Evolutionary conservation across 352 stramenopile genomes (phyloP).

Genomic region (Phytophthora sp.): DNA sequence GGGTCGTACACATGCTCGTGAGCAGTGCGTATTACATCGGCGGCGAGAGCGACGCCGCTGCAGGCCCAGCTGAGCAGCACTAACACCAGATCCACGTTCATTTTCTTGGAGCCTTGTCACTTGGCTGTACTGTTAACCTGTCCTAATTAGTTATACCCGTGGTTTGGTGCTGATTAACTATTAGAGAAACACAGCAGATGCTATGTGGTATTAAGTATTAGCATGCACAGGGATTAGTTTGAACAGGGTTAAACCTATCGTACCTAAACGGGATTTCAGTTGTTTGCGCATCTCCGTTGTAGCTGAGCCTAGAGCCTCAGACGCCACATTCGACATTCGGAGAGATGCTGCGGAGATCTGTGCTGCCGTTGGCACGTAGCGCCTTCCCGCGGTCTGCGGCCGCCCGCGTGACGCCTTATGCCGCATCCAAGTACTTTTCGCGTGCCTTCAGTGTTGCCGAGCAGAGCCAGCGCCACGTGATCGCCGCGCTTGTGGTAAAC

Average conservation of each 20-base stretch:
- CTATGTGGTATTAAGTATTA: too few species aligned
- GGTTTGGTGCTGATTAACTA: too few species aligned
- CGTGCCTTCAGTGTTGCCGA: conserved; percentile 49
- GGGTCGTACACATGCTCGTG: conserved; percentile 36
- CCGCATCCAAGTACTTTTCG: conserved; percentile 22
- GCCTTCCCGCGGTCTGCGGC: conserved; percentile 27
- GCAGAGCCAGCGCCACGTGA: conserved; percentile 77
- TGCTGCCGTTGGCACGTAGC: conserved; percentile 37
- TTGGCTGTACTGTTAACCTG: too few species aligned
- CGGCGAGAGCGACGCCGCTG: neutral
- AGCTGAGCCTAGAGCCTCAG: conserved; percentile 15
- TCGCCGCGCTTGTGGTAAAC: conserved; percentile 86
- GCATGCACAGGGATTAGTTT: too few species aligned
- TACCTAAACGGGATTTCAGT: conserved; percentile 12
- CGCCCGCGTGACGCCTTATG: conserved; percentile 9
- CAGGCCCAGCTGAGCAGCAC: conserved; percentile 27
- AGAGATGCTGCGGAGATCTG: conserved; percentile 44
- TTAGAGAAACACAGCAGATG: too few species aligned
- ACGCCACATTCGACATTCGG: conserved; percentile 36
- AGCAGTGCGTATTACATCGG: neutral
- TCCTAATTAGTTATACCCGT: too few species aligned
- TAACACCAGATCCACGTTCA: conserved; percentile 30
- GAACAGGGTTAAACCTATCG: too few species aligned
- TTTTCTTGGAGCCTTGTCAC: conserved; percentile 33
- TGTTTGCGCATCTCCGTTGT: conserved; percentile 28